Base-by-base conservation (phyloP, 2,329 filamentous ascomycete genomes). In the Penicillium brasilianum region DNA sequence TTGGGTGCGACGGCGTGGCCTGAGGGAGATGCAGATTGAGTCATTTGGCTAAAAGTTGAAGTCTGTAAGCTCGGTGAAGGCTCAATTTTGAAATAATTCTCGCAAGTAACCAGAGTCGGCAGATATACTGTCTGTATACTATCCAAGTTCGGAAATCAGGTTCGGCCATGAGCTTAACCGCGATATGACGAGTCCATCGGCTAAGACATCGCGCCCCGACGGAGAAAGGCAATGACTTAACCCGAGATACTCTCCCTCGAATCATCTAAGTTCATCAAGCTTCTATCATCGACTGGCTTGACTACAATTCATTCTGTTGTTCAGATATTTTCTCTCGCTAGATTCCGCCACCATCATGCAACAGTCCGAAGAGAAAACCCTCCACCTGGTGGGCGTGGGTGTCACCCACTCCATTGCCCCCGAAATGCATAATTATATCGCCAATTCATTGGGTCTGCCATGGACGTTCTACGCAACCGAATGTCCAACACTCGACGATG, bases 341-440 rank as follows among this genome's bases (percentile, higher is more conserved):
- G 25, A 28, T 28, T n/a, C 36, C 8, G n/a, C 52, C 32, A 11
- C 30, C 20, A 55, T 20, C 20, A 44, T 32, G 37, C 10, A 44
- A 8, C 37, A 55, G 37, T 28, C 39, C 20, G 30, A 59, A 58
- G 48, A 57, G 16, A 61, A 52, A 58, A 55, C 57, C 25, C 62
- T 66, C 10, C 64, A 66, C 18, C 58, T 66, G 8, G 61, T 66
- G 8, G 64, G 64, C 4, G 34, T 66, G 41, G 64, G 64, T 5
- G 64, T 66, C 20, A 61, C 61, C 9, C 64, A 66, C 48, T 66
- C 64, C 34, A 66, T 64, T 43, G 62, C 64, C 3, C 62, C 62
- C n/a, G 51, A 57, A 14, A 66, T 66, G 64, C 64, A 66, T 58
- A 66, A 62, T 36, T 59, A 64, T 30, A 64, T 66, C 22, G 64